Evolutionary conservation across 257 asterid species (phyloP).

Genomic region (Nicotiana attenuata): DNA sequence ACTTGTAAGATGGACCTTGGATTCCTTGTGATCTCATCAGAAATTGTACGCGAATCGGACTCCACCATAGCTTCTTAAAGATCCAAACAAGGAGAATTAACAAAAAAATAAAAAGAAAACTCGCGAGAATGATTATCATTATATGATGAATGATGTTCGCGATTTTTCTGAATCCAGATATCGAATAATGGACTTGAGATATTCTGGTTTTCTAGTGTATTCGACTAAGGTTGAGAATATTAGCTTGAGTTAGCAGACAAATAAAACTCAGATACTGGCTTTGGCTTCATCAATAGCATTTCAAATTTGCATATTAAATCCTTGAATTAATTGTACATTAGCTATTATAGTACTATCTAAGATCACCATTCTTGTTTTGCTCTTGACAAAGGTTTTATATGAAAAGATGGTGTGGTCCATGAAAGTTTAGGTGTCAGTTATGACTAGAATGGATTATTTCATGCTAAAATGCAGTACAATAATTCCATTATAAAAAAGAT

Average conservation of each 20-base stretch:
- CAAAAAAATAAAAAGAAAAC: constrained; percentile 21
- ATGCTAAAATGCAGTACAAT: neutral
- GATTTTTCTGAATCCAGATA: neutral
- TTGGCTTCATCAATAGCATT: neutral
- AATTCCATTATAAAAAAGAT: neutral
- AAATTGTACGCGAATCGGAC: constrained; percentile 28
- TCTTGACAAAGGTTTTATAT: neutral
- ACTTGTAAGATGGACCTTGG: constrained; percentile 44
- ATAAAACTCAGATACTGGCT: neutral
- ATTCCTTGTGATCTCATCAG: constrained; percentile 48
- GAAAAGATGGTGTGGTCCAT: neutral
- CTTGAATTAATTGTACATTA: neutral
- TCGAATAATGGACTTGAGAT: neutral
- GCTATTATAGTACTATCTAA: neutral
- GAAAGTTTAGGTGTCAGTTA: neutral
- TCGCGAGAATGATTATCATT: constrained; percentile 8
- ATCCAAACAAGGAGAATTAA: constrained; percentile 17
- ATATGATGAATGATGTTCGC: neutral
- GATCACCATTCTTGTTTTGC: neutral
- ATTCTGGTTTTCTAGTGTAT: neutral
- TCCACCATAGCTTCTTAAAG: constrained; percentile 37
- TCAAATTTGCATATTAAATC: neutral
- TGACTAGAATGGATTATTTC: neutral
- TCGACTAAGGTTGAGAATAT: neutral
- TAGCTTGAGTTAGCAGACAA: neutral